Base-by-base conservation (phyloP, 2,329 filamentous ascomycete genomes). In the Pseudogymnoascus sp. region DNA sequence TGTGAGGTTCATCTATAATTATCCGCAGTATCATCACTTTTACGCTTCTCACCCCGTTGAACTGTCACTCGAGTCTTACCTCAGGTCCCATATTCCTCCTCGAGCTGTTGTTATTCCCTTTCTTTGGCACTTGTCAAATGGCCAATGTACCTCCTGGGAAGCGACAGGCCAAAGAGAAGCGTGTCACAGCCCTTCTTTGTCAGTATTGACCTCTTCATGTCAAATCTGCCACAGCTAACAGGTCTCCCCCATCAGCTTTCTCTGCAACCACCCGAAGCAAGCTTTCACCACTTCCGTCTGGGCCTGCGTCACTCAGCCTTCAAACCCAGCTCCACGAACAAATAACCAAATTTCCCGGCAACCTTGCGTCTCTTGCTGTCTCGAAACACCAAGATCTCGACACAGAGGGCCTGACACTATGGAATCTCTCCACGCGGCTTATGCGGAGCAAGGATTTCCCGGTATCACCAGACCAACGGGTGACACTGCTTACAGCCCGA, bases 381-480 rank as follows among this genome's bases (percentile, higher is more conserved):
- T 66, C 71, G 3, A 76, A 71, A 60, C 74, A 76, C 41, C 71
- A 74, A 24, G 77, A 81, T 4, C 73, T 90, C 2, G 85, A 89
- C 63, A 71, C 66, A 4, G 66, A 77, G 5, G 88, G 82, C 61
- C 79, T 81, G 0, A 75, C 76, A 24, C 73, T 91, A 6, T 91
- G 87, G 88, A 91, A 91, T 65, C 69, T 81, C 5, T 84, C 84
- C 40, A 84, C 84, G 1, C 79, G 81, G 26, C 68, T 84, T 5
- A 75, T 72, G 37, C 73, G 76, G 6, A 69, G 77, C 59, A 68
- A 71, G 4, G 66, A 71, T 13, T 57, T 11, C 8, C 26, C 47
- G 13, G 21, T 33, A n/a, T 21, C 47, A 54, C 29, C 29, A 5
- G 47, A 54, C 1, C 35, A 59, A 17, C 33, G 21, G 17, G 57